phyloP scores from a whole-genome alignment of 805 yeast species.

The Lipomyces chichibuensis region DNA sequence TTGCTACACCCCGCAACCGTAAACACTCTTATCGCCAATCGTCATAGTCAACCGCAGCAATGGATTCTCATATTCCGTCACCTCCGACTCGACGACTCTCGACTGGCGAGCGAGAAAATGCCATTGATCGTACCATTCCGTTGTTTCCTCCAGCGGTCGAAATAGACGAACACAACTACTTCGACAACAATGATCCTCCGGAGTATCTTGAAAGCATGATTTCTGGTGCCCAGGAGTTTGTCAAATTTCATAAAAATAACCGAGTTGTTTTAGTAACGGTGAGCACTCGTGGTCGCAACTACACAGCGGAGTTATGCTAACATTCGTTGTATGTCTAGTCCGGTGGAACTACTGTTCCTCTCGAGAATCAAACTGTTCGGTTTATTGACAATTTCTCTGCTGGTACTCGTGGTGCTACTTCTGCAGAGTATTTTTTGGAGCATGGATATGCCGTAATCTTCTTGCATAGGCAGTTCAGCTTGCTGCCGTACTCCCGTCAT shows the following conservation, averaged over 20 bases:
- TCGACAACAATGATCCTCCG: conserved; percentile 73
- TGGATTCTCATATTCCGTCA: conserved; percentile 5
- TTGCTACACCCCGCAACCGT: background rate
- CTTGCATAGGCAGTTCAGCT: conserved; percentile 86
- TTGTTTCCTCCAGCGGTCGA: conserved; percentile 75
- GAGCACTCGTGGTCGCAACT: background rate
- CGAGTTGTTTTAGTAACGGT: conserved; percentile 77
- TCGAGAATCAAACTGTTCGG: conserved; percentile 94
- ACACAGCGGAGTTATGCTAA: background rate
- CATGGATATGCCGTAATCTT: conserved; percentile 91
- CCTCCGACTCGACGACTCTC: conserved; percentile 32
- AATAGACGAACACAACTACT: conserved; percentile 75
- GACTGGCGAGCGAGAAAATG: conserved; percentile 45
- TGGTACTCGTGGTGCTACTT: conserved; percentile 96
- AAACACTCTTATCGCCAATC: background rate
- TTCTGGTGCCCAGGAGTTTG: conserved; percentile 61
- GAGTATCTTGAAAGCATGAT: conserved; percentile 66
- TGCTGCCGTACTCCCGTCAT: conserved; percentile 90
- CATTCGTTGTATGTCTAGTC: conserved; percentile 44
- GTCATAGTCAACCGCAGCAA: background rate
- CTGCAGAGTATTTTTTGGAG: conserved; percentile 87
- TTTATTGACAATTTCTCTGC: conserved; percentile 97
- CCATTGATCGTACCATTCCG: conserved; percentile 77
- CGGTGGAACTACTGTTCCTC: conserved; percentile 98
- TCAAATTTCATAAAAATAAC: conserved; percentile 55